Conservation (phyloP, 2,329 filamentous ascomycete genomes). For the Elsinoe arachidis region DNA sequence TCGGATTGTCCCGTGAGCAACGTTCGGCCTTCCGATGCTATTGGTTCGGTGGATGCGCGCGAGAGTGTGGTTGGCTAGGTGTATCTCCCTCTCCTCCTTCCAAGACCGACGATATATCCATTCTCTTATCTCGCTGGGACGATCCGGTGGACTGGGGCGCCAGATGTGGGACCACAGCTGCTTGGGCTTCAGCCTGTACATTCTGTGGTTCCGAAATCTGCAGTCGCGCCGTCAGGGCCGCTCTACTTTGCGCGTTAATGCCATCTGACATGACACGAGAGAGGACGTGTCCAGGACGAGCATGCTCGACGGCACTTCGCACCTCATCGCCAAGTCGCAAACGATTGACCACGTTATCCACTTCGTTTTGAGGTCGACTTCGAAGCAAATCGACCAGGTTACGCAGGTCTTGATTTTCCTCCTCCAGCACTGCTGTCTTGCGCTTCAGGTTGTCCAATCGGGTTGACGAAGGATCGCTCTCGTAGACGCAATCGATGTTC, state of each 20-base stretch:
- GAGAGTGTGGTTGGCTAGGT: background rate
- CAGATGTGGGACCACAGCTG: background rate
- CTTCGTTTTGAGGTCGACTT: background rate
- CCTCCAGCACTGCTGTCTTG: conserved; percentile 16
- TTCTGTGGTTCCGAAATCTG: background rate
- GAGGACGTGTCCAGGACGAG: background rate
- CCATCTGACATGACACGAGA: conserved; percentile 1
- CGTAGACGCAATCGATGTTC: conserved; percentile 16
- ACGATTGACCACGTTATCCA: background rate
- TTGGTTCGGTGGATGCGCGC: background rate
- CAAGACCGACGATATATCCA: background rate
- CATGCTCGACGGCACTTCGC: background rate
- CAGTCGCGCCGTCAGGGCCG: background rate
- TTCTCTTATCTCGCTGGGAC: background rate
- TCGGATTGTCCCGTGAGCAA: no score
- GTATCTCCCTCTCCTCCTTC: background rate
- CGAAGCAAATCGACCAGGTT: background rate
- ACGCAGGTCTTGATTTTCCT: conserved; percentile 11
- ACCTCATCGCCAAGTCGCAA: background rate
- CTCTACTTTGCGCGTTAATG: background rate
- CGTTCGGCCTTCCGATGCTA: background rate
- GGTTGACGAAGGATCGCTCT: conserved; percentile 17
- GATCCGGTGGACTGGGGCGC: background rate
- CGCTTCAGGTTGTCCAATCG: conserved; percentile 17
- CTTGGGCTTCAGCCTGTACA: background rate